phyloP scores from a whole-genome alignment of 1,139 yeast species.

The Hyphopichia buzzinii region DNA sequence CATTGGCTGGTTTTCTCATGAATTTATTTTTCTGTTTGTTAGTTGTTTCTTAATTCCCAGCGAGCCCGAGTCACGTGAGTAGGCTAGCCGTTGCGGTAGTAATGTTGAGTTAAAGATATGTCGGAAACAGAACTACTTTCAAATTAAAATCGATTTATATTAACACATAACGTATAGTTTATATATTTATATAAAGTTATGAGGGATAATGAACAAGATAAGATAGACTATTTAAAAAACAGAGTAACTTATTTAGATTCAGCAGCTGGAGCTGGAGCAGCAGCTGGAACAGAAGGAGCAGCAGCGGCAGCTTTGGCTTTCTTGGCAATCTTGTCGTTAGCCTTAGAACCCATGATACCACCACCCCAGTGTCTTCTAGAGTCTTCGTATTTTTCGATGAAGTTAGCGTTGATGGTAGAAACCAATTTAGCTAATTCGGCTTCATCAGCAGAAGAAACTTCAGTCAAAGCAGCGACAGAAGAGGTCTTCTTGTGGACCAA shows the following conservation, averaged over 20 bases:
- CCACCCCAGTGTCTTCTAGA: conserved; percentile 97
- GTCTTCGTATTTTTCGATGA: conserved; percentile 82
- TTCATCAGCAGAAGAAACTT: conserved; percentile 84
- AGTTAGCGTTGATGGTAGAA: conserved; percentile 85
- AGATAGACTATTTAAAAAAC: neutral
- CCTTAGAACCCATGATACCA: conserved; percentile 88
- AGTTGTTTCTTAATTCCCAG: no score
- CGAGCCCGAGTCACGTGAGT: neutral
- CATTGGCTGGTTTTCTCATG: conserved; percentile 4
- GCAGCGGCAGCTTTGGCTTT: conserved; percentile 32
- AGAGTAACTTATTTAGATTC: conserved; percentile 5
- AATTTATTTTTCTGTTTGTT: neutral
- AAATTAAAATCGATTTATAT: neutral
- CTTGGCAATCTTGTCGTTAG: conserved; percentile 60
- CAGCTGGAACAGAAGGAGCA: conserved; percentile 6
- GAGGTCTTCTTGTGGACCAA: conserved; percentile 92
- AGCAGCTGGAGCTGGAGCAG: neutral
- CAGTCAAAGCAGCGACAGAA: conserved; percentile 89
- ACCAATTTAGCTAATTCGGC: conserved; percentile 82
- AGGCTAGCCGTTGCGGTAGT: no score
- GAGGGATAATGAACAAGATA: neutral
- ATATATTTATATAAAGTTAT: no score
- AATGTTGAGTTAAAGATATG: no score
- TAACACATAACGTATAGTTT: neutral
- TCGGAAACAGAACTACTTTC: no score